A percentile compares a stretch with the other conserved stretches of the same genome.
These are phyloP conservation scores for Pichia terricola DNA, from an alignment of 1,139 yeast genomes.

Conservation along the genomic window DNA sequence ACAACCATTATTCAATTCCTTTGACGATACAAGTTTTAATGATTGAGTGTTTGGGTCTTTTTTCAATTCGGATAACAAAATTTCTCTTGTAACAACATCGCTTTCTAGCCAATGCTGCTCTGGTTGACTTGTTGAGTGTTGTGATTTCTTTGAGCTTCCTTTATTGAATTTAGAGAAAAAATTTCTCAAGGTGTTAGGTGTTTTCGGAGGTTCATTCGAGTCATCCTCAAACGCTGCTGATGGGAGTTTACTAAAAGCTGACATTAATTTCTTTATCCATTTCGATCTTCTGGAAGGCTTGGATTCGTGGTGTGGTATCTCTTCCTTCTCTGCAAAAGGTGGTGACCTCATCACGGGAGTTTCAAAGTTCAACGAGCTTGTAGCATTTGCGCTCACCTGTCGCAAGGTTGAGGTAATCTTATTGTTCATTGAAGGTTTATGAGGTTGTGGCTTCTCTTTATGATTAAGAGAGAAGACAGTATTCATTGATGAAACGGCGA, in stretches of 20 bases:
- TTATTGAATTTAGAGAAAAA: neutral
- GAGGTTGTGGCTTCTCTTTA: too few species aligned
- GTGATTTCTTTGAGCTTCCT: neutral
- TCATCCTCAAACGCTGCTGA: neutral
- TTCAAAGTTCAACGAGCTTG: too few species aligned
- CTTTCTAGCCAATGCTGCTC: conserved; percentile 14
- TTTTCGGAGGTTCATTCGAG: neutral
- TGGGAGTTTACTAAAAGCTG: conserved; percentile 3
- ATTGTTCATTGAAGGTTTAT: too few species aligned
- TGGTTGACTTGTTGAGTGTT: neutral
- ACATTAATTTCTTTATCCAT: conserved; percentile 19
- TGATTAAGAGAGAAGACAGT: too few species aligned
- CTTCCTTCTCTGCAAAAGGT: too few species aligned
- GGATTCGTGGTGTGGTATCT: too few species aligned
- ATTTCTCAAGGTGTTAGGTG: neutral
- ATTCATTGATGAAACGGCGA: too few species aligned
- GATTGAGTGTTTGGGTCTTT: conserved; percentile 2
- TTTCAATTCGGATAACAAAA: conserved; percentile 3
- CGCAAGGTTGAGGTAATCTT: too few species aligned
- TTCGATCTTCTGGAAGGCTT: conserved; percentile 12
- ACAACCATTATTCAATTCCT: conserved; percentile 2
- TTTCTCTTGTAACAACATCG: conserved; percentile 8
- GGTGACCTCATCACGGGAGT: too few species aligned
- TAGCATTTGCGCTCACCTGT: too few species aligned
- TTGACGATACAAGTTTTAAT: neutral